phyloP scores from a whole-genome alignment of 2,329 filamentous ascomycete genomes.

The Fusarium sp. region DNA sequence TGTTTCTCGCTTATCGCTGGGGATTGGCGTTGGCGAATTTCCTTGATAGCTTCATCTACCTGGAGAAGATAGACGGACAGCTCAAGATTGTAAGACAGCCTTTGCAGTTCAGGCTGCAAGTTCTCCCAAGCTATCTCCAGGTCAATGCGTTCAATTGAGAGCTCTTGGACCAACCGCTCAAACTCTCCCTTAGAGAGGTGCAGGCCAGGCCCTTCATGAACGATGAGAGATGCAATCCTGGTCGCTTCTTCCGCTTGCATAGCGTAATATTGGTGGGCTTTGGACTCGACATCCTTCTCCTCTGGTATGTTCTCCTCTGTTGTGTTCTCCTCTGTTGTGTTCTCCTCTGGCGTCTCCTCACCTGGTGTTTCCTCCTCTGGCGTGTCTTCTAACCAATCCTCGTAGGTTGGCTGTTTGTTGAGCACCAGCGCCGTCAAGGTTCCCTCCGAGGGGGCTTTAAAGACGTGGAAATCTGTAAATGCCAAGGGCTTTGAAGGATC shows the following conservation, averaged over 20 bases:
- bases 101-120: not conserved
- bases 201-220: not conserved
- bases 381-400: not conserved
- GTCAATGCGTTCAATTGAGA: not conserved
- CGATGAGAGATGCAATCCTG: not conserved
- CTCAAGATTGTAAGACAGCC: slow-evolving; percentile 2
- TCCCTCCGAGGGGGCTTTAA: not conserved
- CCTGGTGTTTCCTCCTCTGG: not conserved
- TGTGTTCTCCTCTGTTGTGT: no score
- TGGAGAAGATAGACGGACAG: slow-evolving; percentile 4
- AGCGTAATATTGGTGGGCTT: not conserved
- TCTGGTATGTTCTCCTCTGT: not conserved
- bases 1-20: not conserved
- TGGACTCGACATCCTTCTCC: not conserved
- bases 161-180: rapidly evolving
- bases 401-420: not conserved
- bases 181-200: not conserved
- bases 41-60: not conserved
- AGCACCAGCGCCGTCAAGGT: not conserved
- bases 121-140: not conserved
- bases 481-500: not conserved
- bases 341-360: not conserved
- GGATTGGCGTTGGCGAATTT: not conserved
- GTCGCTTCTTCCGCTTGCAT: not conserved
- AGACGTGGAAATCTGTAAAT: slow-evolving; percentile 22